Evolutionary conservation across 2,329 filamentous ascomycete species (phyloP), one percentile per base, ranked within the genome.

Genomic region (Graphiopsis chlorocephala): DNA sequence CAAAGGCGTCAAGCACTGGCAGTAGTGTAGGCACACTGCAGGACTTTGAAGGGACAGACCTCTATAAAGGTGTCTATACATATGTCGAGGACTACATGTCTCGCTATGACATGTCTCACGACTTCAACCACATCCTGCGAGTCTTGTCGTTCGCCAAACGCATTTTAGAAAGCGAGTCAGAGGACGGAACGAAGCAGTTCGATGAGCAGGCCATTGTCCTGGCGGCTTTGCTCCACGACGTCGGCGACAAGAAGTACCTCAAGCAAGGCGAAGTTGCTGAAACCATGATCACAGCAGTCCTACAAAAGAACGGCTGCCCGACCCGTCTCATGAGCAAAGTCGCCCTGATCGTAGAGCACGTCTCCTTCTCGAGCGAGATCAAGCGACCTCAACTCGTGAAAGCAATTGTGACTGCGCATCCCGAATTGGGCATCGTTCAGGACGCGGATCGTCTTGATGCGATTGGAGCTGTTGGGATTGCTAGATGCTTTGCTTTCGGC

Each of bases 371-470:
- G 3, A 84, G 85, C 68, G 93, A 97, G 77, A 81, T 86, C 57
- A 85, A 85, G 71, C 82, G 93, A 72, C 88, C 89, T 0, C 70
- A 75, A 29, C 78, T 79, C 14, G 87, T 92, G 10, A 77, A 77
- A n/a, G 77, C 79, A 1, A 81, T 93, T n/a, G 81, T 96, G n/a
- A 75, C 74, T 6, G 73, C 78, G 31, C 81, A 90, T 74, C 91
- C 91, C 1, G 92, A 95, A 76, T 80, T 95, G 35, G 93, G 87
- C 0, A 86, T 96, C 56, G 92, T 97, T 33, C 93, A 97, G 78
- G 94, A 97, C 77, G 93, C 93, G 4, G 94, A 97, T 79, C 84
- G 93, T 7, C 81, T 98, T n/a, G 94, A 98, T 78, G 91, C 93
- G 4, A 88, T 97, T 58, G 94, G 93, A 0, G 92, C 91, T 0